phyloP scores from a whole-genome alignment of 371 early-diverging fungal genomes.

The Chytridium lagenaria region DNA sequence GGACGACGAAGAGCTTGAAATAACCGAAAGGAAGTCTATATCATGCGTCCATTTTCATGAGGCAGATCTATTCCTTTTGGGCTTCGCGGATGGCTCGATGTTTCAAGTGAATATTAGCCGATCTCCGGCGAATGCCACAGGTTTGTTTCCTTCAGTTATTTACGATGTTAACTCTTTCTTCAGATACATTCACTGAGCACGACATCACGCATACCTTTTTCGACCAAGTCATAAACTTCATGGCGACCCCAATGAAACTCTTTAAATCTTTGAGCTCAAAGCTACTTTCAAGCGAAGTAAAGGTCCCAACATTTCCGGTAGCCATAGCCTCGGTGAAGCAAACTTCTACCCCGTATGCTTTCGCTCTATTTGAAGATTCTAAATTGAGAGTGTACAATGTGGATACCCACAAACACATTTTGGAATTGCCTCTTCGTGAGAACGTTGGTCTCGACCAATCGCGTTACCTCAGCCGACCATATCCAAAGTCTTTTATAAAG shows the following conservation, averaged over 20 bases:
- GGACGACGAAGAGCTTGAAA: background rate
- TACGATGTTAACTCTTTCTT: too few species aligned
- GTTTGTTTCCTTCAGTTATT: too few species aligned
- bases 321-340: too few species aligned
- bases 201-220: too few species aligned
- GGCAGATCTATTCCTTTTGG: slow-evolving; percentile 31
- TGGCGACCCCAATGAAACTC: background rate
- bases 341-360: too few species aligned
- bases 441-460: too few species aligned
- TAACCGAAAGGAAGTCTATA: background rate
- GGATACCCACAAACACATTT: background rate
- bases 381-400: background rate
- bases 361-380: slow-evolving; percentile 6
- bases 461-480: too few species aligned
- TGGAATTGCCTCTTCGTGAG: too few species aligned
- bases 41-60: slow-evolving; percentile 38
- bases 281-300: background rate
- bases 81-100: slow-evolving; percentile 26
- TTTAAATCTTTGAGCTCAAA: background rate
- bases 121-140: too few species aligned
- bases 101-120: slow-evolving; percentile 28
- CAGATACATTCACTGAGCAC: too few species aligned
- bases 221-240: background rate
- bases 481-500: too few species aligned
- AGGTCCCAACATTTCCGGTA: background rate